Evolutionary conservation across 768 basidiomycete genomes (phyloP).

Genomic region (Psilocybe subaeruginosa): DNA sequence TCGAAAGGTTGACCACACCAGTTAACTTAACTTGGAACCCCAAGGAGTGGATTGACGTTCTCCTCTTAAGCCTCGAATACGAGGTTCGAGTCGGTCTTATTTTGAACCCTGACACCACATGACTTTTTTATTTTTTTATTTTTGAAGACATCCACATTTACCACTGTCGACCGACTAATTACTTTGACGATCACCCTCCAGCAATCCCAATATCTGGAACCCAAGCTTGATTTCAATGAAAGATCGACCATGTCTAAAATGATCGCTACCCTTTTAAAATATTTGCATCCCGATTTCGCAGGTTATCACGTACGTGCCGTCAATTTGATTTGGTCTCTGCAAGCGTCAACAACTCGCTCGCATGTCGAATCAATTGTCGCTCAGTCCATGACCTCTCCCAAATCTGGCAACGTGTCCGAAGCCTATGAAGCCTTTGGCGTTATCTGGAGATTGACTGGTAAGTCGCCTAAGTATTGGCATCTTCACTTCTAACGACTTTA

Average conservation of each 20-base stretch:
- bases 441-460: constrained; percentile 89
- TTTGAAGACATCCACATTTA: constrained; percentile 65
- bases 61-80: constrained; percentile 57
- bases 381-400: constrained; percentile 63
- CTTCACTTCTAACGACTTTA: constrained; percentile 5
- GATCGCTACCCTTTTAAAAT: constrained; percentile 70
- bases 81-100: constrained; percentile 44
- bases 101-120: constrained; percentile 15
- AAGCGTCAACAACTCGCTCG: constrained; percentile 53
- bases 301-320: constrained; percentile 84
- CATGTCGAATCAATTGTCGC: constrained; percentile 84
- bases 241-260: constrained; percentile 60
- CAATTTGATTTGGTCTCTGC: constrained; percentile 80
- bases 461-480: constrained; percentile 15
- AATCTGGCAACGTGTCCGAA: constrained; percentile 48
- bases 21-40: constrained; percentile 63
- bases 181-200: constrained; percentile 59
- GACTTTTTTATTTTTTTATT: not conserved
- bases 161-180: constrained; percentile 65
- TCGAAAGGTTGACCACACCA: constrained; percentile 43
- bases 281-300: constrained; percentile 66
- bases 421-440: constrained; percentile 90
- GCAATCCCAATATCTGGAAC: constrained; percentile 49
- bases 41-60: constrained; percentile 56
- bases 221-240: constrained; percentile 57